Evolutionary conservation across 768 basidiomycete species (phyloP).

Genomic region (Boletus rubroflammeus): DNA sequence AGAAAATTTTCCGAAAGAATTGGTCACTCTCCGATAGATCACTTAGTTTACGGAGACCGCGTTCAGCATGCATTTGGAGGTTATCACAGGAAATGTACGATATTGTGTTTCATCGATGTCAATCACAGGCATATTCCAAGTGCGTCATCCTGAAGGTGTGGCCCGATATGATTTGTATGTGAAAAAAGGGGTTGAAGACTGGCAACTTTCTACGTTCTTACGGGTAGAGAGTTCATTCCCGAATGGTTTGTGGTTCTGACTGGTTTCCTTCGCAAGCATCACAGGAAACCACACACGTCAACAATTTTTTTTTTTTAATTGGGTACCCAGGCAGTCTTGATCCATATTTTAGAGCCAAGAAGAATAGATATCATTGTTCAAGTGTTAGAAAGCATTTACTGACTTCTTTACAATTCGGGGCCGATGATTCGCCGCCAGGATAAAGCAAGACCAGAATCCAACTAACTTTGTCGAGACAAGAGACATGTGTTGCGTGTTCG

Average conservation of each 20-base stretch:
- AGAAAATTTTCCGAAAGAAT: slow-evolving; percentile 35
- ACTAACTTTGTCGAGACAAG: background rate
- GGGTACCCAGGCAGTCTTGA: background rate
- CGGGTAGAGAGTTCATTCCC: too few species aligned
- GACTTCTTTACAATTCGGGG: background rate
- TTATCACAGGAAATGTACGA: background rate
- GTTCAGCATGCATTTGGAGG: background rate
- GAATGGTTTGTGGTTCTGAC: too few species aligned
- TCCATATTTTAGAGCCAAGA: too few species aligned
- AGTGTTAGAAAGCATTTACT: background rate
- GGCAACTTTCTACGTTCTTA: background rate
- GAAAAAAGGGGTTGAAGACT: background rate
- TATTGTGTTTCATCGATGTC: background rate
- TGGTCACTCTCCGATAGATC: slow-evolving; percentile 51
- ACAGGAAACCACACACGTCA: too few species aligned
- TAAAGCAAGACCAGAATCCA: background rate
- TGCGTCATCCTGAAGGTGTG: background rate
- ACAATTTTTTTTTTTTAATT: too few species aligned
- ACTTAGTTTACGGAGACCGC: background rate
- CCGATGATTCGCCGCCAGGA: background rate
- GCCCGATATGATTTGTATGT: background rate
- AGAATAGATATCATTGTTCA: too few species aligned
- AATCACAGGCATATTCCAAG: background rate
- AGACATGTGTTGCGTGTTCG: background rate
- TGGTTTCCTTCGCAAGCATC: too few species aligned